Conservation (phyloP, 2,329 filamentous ascomycete genomes). For the Colletotrichum sp. region DNA sequence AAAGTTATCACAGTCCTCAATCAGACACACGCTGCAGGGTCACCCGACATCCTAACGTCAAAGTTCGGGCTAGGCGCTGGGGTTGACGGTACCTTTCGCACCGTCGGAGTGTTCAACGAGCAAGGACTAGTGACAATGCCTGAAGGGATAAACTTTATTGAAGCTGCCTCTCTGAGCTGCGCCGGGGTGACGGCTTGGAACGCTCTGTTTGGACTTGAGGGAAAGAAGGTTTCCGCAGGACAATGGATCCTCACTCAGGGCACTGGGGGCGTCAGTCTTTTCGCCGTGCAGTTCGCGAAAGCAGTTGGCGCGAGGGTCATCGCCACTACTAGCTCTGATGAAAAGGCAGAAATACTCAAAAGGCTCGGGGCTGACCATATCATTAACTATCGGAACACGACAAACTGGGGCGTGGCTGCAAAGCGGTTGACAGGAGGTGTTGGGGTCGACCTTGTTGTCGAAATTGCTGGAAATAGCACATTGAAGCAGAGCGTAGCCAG, state of each 20-base stretch:
- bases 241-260: constrained; percentile 45
- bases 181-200: constrained; percentile 64
- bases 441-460: constrained; percentile 48
- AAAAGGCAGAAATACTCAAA: constrained; percentile 45
- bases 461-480: constrained; percentile 43
- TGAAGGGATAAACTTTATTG: constrained; percentile 53
- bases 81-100: constrained; percentile 34
- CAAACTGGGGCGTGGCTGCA: constrained; percentile 43
- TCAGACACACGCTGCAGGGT: constrained; percentile 37
- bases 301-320: constrained; percentile 45
- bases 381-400: constrained; percentile 45
- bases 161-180: constrained; percentile 61
- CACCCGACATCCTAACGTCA: constrained; percentile 35
- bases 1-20: constrained; percentile 45
- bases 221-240: constrained; percentile 35
- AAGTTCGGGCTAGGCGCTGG: constrained; percentile 39
- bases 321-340: constrained; percentile 47
- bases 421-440: constrained; percentile 36
- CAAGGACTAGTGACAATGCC: constrained; percentile 68
- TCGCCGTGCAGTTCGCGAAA: constrained; percentile 45
- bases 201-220: constrained; percentile 55
- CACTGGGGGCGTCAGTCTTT: constrained; percentile 46
- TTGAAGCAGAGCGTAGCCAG: constrained; percentile 43
- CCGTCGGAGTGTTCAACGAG: constrained; percentile 33
- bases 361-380: constrained; percentile 45